A percentile compares a stretch with the other conserved stretches of the same genome.
Evolutionary conservation across 2,329 filamentous ascomycete genomes (phyloP).

Genomic region (Ceratocystis harringtonii): DNA sequence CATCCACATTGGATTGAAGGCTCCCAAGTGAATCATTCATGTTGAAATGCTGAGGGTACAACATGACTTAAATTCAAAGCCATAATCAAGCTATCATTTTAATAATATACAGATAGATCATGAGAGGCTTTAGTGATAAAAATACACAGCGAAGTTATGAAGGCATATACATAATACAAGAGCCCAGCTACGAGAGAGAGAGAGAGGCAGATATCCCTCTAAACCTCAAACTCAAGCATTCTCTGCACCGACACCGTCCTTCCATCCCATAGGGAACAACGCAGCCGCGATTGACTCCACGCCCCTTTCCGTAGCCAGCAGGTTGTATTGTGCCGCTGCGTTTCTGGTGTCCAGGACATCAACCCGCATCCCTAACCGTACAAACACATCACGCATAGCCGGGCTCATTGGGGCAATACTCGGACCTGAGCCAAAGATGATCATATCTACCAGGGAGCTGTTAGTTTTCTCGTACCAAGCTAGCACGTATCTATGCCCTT

Average conservation of each 20-base stretch:
- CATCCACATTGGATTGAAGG: not conserved
- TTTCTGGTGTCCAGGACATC: constrained; percentile 89
- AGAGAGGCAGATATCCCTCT: not conserved
- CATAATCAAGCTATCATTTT: not conserved
- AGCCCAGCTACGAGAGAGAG: no score
- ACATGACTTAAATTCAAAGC: not conserved
- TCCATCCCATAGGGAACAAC: constrained; percentile 74
- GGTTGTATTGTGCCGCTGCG: constrained; percentile 84
- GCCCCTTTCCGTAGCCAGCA: constrained; percentile 86
- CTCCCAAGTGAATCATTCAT: not conserved
- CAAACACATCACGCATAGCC: constrained; percentile 55
- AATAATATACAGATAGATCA: not conserved
- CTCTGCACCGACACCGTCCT: constrained; percentile 37
- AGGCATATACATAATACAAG: no score
- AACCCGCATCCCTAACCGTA: constrained; percentile 64
- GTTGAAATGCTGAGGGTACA: not conserved
- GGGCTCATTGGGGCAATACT: constrained; percentile 63
- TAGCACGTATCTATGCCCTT: constrained; percentile 1
- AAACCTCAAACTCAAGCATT: not conserved
- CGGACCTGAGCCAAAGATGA: constrained; percentile 76
- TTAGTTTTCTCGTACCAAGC: not conserved
- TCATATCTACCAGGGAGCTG: constrained; percentile 45
- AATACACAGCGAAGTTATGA: not conserved
- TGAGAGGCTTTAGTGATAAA: not conserved
- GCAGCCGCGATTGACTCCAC: constrained; percentile 74